Evolutionary conservation across 306 rosid genomes (phyloP).

Genomic region (Citrullus colocynthis): DNA sequence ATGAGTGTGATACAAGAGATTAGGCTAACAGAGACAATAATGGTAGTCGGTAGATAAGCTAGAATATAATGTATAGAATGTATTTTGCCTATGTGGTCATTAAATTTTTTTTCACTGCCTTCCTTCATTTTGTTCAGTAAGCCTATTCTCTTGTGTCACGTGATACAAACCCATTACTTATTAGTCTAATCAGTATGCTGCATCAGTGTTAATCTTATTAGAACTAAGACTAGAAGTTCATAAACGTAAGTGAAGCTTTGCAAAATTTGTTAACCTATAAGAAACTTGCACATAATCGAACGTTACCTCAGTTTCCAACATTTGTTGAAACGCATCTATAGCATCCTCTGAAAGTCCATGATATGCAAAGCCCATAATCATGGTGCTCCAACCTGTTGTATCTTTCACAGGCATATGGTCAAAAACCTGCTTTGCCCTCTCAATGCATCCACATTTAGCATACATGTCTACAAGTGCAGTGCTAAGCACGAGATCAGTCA

Average conservation of each 20-base stretch:
- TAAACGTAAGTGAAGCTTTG: not conserved
- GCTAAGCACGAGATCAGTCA: conserved; percentile 14
- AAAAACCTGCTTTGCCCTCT: conserved; percentile 17
- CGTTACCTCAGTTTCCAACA: conserved; percentile 15
- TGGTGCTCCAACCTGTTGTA: conserved; percentile 18
- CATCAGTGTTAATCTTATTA: not conserved
- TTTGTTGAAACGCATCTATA: conserved; percentile 7
- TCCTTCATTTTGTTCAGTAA: not conserved
- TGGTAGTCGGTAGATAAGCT: not conserved
- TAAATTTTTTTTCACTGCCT: not conserved
- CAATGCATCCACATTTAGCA: conserved; percentile 19
- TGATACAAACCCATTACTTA: not conserved
- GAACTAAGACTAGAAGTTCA: not conserved
- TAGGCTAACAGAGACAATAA: not conserved
- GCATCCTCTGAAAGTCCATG: conserved; percentile 14
- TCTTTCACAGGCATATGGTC: conserved; percentile 13
- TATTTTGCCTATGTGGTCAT: not conserved
- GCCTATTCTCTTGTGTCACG: not conserved
- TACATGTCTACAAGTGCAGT: conserved; percentile 22
- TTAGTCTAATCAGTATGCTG: not conserved
- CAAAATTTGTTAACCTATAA: not conserved
- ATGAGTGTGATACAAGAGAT: not conserved
- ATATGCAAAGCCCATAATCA: conserved; percentile 16
- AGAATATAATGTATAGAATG: not conserved
- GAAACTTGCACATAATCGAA: not conserved